Conservation (phyloP, 2,329 filamentous ascomycete species). For the Sclerotinia minor region DNA sequence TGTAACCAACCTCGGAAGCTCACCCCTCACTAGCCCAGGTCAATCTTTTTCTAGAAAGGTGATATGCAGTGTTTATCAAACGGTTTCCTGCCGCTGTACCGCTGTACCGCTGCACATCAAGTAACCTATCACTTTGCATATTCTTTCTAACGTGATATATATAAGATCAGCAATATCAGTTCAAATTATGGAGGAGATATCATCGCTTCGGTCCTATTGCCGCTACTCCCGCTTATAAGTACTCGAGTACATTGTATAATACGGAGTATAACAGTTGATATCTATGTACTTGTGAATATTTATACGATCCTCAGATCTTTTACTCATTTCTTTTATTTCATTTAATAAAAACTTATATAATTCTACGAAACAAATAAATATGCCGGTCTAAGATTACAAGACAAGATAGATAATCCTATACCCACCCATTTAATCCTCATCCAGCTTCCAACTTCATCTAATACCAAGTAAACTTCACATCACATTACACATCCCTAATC, state of each 20-base stretch:
- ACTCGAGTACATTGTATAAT: no score
- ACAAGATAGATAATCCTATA: background rate
- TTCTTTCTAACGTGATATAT: background rate
- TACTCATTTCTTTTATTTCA: no score
- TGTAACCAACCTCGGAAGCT: background rate
- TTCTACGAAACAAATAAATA: background rate
- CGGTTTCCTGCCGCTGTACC: slow-evolving; percentile 10
- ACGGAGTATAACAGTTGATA: no score
- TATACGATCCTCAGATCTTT: background rate
- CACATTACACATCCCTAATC: no score
- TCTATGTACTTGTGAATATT: background rate
- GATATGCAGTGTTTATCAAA: slow-evolving; percentile 9
- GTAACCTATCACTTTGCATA: background rate
- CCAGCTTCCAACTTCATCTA: no score
- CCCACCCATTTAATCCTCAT: background rate
- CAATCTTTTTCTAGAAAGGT: slow-evolving; percentile 10
- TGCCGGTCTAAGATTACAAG: no score
- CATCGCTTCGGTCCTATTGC: background rate
- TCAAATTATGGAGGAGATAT: background rate
- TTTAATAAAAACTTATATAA: no score
- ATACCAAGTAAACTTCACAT: no score
- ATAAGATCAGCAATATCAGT: slow-evolving; percentile 6
- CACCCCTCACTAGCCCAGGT: slow-evolving; percentile 5
- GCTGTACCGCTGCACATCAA: background rate
- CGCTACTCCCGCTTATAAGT: background rate